phyloP scores from a whole-genome alignment of 306 rosid species.

The Abrus pulchellus region DNA sequence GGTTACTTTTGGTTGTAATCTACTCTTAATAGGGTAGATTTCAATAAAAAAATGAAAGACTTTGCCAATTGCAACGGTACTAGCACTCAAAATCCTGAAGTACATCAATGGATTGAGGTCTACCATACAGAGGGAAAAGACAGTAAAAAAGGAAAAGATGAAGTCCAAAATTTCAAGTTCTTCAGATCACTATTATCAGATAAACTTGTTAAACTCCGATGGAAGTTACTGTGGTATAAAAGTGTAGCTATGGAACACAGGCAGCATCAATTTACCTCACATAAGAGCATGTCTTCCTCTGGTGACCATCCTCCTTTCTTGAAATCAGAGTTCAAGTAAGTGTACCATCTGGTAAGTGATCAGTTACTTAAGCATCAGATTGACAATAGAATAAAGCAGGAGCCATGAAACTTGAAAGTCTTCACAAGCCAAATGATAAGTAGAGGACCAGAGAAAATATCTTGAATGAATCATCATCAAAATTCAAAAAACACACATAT shows the following conservation, averaged over 20 bases:
- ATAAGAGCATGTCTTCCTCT: slow-evolving; percentile 94
- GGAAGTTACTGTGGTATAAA: slow-evolving; percentile 27
- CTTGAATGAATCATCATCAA: slow-evolving; percentile 48
- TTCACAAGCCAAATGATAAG: slow-evolving; percentile 12
- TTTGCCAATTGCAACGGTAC: slow-evolving; percentile 28
- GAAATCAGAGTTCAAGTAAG: slow-evolving; percentile 97
- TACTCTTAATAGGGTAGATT: slow-evolving; percentile 17
- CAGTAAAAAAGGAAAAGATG: slow-evolving; percentile 33
- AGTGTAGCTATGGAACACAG: slow-evolving; percentile 12
- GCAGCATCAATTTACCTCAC: slow-evolving; percentile 74
- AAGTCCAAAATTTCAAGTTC: slow-evolving; percentile 29
- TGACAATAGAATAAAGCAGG: slow-evolving; percentile 35
- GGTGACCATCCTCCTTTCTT: slow-evolving; percentile 99
- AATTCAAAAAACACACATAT: slow-evolving; percentile 37
- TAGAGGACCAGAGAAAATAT: slow-evolving; percentile 20
- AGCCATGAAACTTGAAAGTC: slow-evolving; percentile 1
- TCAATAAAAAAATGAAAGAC: slow-evolving; percentile 15
- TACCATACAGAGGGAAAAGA: slow-evolving; percentile 3
- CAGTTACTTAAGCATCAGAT: slow-evolving; percentile 44
- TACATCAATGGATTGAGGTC: slow-evolving; percentile 37
- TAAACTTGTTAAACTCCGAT: slow-evolving; percentile 37
- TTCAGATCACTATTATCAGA: slow-evolving; percentile 7
- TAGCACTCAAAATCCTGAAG: slow-evolving; percentile 29
- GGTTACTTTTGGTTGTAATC: slow-evolving; percentile 32
- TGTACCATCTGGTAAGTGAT: slow-evolving; percentile 85